phyloP scores from a whole-genome alignment of 2,329 filamentous ascomycete genomes.

The Calonectria pteridis region DNA sequence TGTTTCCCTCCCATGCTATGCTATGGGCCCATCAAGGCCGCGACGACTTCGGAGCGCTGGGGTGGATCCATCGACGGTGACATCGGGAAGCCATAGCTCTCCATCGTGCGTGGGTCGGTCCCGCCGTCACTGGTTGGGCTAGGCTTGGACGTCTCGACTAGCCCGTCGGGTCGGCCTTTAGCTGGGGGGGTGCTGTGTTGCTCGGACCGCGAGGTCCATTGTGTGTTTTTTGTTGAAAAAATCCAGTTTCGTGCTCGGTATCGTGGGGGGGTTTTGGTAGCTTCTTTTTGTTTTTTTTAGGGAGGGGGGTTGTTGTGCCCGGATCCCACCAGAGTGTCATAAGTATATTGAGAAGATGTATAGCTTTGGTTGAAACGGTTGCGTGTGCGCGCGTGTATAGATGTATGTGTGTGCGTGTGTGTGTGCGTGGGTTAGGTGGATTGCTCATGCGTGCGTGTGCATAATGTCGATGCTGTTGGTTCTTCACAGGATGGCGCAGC shows the following conservation, averaged over 20 bases:
- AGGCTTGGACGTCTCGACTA: constrained; percentile 8
- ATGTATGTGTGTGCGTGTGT: no score
- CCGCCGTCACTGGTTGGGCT: neutral
- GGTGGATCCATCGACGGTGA: neutral
- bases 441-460: neutral
- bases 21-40: neutral
- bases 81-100: constrained; percentile 10
- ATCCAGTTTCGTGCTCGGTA: constrained; percentile 28
- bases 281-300: neutral
- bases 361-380: neutral
- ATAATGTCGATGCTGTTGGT: neutral
- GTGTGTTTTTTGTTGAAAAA: constrained; percentile 23
- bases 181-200: constrained; percentile 24
- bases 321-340: neutral
- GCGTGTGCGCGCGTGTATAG: neutral
- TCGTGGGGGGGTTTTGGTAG: constrained; percentile 19
- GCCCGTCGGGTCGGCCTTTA: constrained; percentile 18
- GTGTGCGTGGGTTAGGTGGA: neutral
- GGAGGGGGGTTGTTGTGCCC: neutral
- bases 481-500: constrained; percentile 59
- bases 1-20: neutral
- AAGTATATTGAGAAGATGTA: neutral
- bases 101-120: constrained; percentile 1
- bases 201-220: constrained; percentile 38
- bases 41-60: neutral